A percentile compares a stretch with the other conserved stretches of the same genome.
phyloP scores from a whole-genome alignment of 805 yeast species.

The Komagataella pseudopastoris region DNA sequence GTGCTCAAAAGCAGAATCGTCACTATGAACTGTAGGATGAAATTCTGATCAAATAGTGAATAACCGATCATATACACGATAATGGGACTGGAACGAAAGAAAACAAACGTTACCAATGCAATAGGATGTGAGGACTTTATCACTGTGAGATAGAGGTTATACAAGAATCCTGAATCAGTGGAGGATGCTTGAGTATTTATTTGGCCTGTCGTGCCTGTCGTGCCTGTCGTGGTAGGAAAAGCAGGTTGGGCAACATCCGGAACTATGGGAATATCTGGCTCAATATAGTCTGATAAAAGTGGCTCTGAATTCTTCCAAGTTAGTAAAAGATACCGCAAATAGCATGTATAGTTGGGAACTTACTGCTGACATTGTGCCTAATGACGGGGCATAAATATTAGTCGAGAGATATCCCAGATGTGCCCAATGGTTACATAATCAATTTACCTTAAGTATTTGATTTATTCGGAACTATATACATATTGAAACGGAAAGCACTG shows the following conservation, averaged over 20 bases:
- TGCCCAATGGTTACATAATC: background rate
- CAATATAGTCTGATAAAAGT: background rate
- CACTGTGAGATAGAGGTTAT: conserved; percentile 29
- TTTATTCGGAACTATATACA: background rate
- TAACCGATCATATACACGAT: conserved; percentile 59
- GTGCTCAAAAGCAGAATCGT: conserved; percentile 69
- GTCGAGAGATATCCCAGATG: background rate
- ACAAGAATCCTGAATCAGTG: no score
- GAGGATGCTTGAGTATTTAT: conserved; percentile 1
- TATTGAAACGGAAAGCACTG: background rate
- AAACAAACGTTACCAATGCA: conserved; percentile 54
- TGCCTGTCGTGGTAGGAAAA: conserved; percentile 1
- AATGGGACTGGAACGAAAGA: conserved; percentile 50
- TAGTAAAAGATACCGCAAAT: background rate
- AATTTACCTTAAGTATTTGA: background rate
- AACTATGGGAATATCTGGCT: background rate
- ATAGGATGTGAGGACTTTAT: conserved; percentile 72
- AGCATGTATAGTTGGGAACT: background rate
- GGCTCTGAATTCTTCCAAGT: background rate
- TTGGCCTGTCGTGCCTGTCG: background rate
- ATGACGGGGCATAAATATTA: background rate
- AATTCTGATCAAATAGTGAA: conserved; percentile 42
- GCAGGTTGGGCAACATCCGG: background rate
- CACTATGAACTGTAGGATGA: conserved; percentile 65
- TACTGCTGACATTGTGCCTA: background rate